Base-by-base conservation (phyloP, 1,284 basidiomycete genomes). In the Bondarzewia mesenterica region DNA sequence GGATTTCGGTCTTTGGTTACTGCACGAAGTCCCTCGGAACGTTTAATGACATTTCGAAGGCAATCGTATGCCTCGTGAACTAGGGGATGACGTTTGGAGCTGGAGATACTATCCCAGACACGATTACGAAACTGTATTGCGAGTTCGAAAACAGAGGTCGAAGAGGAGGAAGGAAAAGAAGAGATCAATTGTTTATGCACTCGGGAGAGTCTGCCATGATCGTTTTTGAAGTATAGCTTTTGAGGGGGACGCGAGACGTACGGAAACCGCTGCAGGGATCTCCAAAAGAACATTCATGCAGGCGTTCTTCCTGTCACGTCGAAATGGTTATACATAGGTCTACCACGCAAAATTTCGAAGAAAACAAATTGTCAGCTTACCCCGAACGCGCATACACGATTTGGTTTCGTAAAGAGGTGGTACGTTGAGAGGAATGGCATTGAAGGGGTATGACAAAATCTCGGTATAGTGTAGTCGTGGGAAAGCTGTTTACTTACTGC, bases 241-340 rank as follows among this genome's bases (percentile, higher is more conserved):
- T 4, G 29, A 32, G 29, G n/a, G 10, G 29, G 29, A n/a, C 43
- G 6, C 18, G 5, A 39, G 18, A 2, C 36, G 22, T 29, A 22
- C n/a, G 5, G 43, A 35, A 18, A 15, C 45, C 23, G 29, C 32
- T 20, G 51, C 38, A 57, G 47, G 46, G 49, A 47, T 47, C 58
- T 58, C 56, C 54, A 54, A 53, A 58, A 56, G 60, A 57, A 63
- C 65, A 67, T 67, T 58, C 62, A 65, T 63, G 21, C 29, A 41
- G n/a, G 23, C 27, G 32, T 18, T 7, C 7, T 38, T 12, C 12
- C 36, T 27, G 45, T 15, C 14, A 20, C 12, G 18, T 7, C 16
- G n/a, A n/a, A 32, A 32, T 10, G 7, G 7, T 32, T n/a, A n/a
- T n/a, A 32, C 29, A 7, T 5, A n/a, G n/a, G n/a, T n/a, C n/a